Evolutionary conservation across 345 rosid species (phyloP), one percentile per base, ranked within the genome.

Genomic region (Brassica carinata): DNA sequence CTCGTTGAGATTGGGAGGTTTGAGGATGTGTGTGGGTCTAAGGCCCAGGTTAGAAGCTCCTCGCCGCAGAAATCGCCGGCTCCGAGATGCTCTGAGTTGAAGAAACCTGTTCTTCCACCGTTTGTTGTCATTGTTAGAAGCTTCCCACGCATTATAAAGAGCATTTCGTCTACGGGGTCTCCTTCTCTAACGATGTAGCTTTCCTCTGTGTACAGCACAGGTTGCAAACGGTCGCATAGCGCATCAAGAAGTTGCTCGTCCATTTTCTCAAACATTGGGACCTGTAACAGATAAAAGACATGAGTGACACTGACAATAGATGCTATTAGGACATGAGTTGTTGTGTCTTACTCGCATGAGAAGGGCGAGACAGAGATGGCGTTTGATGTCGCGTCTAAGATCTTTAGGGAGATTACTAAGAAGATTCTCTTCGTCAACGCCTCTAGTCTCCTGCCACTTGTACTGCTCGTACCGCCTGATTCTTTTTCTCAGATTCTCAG

Each of bases 31-130:
- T 88, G 94, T 64, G 98, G 96, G 83, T 93, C 97, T 27, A 95
- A 75, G 4, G 98, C 99, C 99, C 98, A 95, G 0, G 97, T 95
- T 59, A 93, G 85, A 74, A 96, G 94, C 78, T 90, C 97, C 80
- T 93, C 99, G 62, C 99, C 99, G 43, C 96, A 93, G 76, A 93
- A 93, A 75, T 92, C 98, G 14, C 96, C 97, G 0, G 91, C 96
- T 77, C 89, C 86, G 8, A 95, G 91, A 76, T 89, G 78, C 33
- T 85, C 96, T 1, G 92, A 87, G 79, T 91, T 89, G 79, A 89
- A 88, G 87, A 91, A 89, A 73, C 94, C 97, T 0, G 91, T 89
- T 83, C 94, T 90, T 84, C 96, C 97, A 53, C 96, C 97, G 23
- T 92, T 90, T 17, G 94, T 89, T 27, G 95, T 90, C 9, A 84